These are phyloP conservation scores for Xylaria cubensis DNA, from an alignment of 495 filamentous ascomycete species.

Conservation along the genomic window DNA sequence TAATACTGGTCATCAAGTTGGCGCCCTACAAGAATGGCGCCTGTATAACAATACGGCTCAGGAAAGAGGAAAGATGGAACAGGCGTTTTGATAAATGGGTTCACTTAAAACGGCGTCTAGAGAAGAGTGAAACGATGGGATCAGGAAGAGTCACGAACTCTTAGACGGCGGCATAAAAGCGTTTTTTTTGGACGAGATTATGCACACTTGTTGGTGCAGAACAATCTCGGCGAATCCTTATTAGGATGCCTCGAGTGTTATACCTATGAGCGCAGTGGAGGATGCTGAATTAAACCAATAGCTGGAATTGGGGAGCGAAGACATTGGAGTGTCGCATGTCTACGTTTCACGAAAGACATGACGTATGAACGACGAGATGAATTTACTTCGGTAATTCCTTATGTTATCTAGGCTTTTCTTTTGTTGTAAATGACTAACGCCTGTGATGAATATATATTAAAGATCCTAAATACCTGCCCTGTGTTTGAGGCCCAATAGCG, in stretches of 20 bases:
- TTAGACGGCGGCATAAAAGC: constrained; percentile 15
- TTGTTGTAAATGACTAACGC: constrained; percentile 3
- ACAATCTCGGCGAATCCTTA: constrained; percentile 8
- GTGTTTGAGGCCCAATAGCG: not conserved
- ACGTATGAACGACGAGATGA: constrained; percentile 44
- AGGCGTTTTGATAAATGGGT: constrained; percentile 21
- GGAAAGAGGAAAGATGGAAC: constrained; percentile 1
- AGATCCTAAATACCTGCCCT: not conserved
- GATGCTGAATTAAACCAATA: constrained; percentile 9
- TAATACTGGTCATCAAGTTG: constrained; percentile 1
- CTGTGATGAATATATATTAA: not conserved
- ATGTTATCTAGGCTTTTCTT: not conserved
- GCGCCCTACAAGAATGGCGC: not conserved
- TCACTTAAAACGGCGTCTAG: constrained; percentile 24
- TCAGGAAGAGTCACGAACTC: not conserved
- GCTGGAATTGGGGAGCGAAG: constrained; percentile 19
- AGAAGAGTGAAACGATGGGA: constrained; percentile 3
- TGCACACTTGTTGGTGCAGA: not conserved
- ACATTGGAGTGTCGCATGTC: constrained; percentile 30
- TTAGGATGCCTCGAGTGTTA: constrained; percentile 12
- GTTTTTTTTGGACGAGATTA: constrained; percentile 17
- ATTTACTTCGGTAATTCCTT: constrained; percentile 32
- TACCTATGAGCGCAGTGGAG: not conserved
- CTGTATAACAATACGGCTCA: constrained; percentile 23
- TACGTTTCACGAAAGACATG: constrained; percentile 37